Evolutionary conservation across 1,284 basidiomycete genomes (phyloP).

Genomic region (Coniferiporia sulphurascens): DNA sequence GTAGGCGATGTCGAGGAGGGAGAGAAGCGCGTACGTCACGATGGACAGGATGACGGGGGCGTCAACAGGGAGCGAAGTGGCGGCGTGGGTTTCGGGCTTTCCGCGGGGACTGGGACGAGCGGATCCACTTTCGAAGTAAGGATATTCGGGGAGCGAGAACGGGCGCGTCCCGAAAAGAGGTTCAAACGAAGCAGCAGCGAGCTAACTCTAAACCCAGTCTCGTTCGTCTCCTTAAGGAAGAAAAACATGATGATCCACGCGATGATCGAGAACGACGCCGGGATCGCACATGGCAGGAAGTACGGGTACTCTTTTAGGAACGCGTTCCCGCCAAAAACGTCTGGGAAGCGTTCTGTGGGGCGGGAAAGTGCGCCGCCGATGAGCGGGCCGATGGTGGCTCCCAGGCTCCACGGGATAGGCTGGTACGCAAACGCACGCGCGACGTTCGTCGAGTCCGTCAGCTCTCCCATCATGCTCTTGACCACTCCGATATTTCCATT

Average conservation of each 20-base stretch:
- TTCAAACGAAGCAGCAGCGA: conserved; percentile 11
- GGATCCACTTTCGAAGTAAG: conserved; percentile 11
- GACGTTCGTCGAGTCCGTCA: conserved; percentile 34
- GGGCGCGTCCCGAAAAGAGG: neutral
- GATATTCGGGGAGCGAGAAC: neutral
- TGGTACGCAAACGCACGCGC: conserved; percentile 25
- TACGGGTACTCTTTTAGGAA: conserved; percentile 26
- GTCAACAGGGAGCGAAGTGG: conserved; percentile 32
- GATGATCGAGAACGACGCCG: conserved; percentile 20
- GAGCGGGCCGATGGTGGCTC: conserved; percentile 23
- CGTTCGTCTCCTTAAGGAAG: conserved; percentile 24
- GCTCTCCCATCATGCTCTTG: conserved; percentile 28
- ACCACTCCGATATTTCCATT: conserved; percentile 29
- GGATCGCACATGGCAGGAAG: conserved; percentile 24
- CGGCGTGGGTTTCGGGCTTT: conserved; percentile 7
- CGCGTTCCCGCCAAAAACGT: conserved; percentile 20
- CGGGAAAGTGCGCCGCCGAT: conserved; percentile 25
- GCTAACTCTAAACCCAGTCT: conserved; percentile 1
- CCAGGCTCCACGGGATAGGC: conserved; percentile 21
- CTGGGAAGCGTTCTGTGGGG: conserved; percentile 23
- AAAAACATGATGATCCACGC: conserved; percentile 20
- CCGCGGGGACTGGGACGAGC: neutral
- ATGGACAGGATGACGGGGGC: conserved; percentile 36
- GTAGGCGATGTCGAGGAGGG: conserved; percentile 36
- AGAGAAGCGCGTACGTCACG: conserved; percentile 36